Base-by-base conservation (phyloP, 352 stramenopile species). In the Pythium phragmiticola region DNA sequence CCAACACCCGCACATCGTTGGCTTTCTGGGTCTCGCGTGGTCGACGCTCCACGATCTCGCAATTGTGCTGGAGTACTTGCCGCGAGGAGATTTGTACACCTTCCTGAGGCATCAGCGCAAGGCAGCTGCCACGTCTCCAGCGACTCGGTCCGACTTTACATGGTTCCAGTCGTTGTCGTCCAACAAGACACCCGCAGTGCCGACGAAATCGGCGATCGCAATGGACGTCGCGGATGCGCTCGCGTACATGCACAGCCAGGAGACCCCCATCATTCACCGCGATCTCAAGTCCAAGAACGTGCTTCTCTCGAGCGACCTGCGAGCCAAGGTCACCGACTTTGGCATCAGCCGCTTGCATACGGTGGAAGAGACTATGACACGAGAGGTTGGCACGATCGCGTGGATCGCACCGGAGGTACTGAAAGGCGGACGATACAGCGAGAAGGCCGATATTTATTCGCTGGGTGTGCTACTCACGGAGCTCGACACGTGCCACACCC, bases 271-370 rank as follows among this genome's bases (percentile, higher is more conserved):
- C 42, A 88, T 88, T 52, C 81, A 90, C 66, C 81, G 81, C 17
- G 81, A 88, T 37, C 64, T 90, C 43, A 88, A 88, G 54, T 87
- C 81, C 2, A 88, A 88, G 69, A 88, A 90, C 33, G 64, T 68
- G 28, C 53, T 72, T 14, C 39, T 72, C 6, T 19, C 37, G 17
- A 39, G 48, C 8, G 46, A 67, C 12, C 34, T 52, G 17, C 46
- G 23, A 3, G 60, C 69, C 55, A 74, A 76, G 50, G 46, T 78
- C 41, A 70, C 65, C 21, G 72, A 74, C 34, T 78, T 78, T 41
- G 72, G 72, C 16, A 69, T 73, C 41, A 76, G 72, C 19, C 72
- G 69, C 13, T 56, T 50, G 17, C 41, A 57, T 19, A 52, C 33
- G 23, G 46, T 51, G 14, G 67, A 69, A 19, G 73, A 77, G 41